Percentiles rank a stretch among this genome's conserved stretches.
Conservation (phyloP, 768 basidiomycete species). For the Leucocoprinus leucothites region DNA sequence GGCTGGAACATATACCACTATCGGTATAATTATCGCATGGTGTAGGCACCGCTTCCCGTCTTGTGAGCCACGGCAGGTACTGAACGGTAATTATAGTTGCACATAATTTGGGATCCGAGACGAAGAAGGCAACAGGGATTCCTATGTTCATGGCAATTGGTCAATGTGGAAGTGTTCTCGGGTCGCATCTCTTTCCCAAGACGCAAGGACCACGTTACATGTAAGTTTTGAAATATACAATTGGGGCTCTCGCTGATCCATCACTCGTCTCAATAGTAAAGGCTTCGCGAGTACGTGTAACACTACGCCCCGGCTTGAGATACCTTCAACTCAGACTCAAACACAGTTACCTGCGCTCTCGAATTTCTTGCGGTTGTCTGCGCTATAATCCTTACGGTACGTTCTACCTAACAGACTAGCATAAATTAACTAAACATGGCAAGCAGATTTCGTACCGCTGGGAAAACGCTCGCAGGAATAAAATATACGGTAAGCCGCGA, state of each 20-base stretch:
- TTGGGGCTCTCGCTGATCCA: too few relatives aligned
- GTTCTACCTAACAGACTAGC: slow-evolving; percentile 12
- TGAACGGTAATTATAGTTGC: slow-evolving; percentile 38
- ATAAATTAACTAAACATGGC: background rate
- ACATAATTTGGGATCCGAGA: slow-evolving; percentile 76
- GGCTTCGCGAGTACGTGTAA: slow-evolving; percentile 51
- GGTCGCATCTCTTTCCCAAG: slow-evolving; percentile 69
- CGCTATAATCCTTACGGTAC: slow-evolving; percentile 48
- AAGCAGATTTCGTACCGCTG: slow-evolving; percentile 56
- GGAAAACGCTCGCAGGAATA: slow-evolving; percentile 58
- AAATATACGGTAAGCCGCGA: slow-evolving; percentile 46
- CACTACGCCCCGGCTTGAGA: background rate
- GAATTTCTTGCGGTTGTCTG: slow-evolving; percentile 55
- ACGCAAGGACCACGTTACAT: slow-evolving; percentile 63
- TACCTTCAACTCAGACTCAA: background rate
- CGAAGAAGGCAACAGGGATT: slow-evolving; percentile 72
- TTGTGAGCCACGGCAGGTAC: background rate
- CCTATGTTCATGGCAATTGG: slow-evolving; percentile 81
- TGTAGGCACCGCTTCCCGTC: slow-evolving; percentile 39
- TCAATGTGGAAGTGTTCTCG: slow-evolving; percentile 73
- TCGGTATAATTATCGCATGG: slow-evolving; percentile 76
- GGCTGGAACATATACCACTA: slow-evolving; percentile 72
- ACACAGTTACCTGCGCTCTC: slow-evolving; percentile 45
- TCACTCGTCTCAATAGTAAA: slow-evolving; percentile 32
- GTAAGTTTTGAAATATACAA: slow-evolving; percentile 28